Conservation (phyloP, 306 rosid genomes). For the Amphicarpaea edgeworthii region DNA sequence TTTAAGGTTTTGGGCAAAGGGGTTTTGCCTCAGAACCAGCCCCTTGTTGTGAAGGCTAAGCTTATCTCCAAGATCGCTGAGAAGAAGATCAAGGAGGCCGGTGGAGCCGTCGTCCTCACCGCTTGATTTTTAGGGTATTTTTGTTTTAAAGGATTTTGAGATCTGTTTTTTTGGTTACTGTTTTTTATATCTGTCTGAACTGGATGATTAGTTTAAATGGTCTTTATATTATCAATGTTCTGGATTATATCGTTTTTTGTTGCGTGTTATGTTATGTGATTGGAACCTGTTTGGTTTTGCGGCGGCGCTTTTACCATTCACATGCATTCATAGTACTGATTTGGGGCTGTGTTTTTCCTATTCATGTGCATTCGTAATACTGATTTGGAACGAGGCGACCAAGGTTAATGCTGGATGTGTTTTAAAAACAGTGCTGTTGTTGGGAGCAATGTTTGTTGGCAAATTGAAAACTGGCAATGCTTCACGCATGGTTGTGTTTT, state of each 20-base stretch:
- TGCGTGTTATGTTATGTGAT: not conserved
- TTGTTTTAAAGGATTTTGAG: not conserved
- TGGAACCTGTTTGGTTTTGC: not conserved
- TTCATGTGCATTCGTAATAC: not conserved
- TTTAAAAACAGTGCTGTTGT: too few species aligned
- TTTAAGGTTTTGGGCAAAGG: slow-evolving; percentile 87
- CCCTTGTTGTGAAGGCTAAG: slow-evolving; percentile 76
- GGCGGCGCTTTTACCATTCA: not conserved
- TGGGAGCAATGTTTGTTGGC: too few species aligned
- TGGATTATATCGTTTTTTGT: not conserved
- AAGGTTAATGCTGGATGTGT: too few species aligned
- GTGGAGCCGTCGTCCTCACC: slow-evolving; percentile 80
- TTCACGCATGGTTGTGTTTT: not conserved
- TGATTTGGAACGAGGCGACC: not conserved
- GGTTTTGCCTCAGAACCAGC: slow-evolving; percentile 65
- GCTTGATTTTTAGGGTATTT: slow-evolving; percentile 55
- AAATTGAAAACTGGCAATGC: not conserved
- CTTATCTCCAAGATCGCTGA: slow-evolving; percentile 76
- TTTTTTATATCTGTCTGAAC: slow-evolving; percentile 21
- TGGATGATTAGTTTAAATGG: slow-evolving; percentile 16
- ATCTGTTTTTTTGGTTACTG: not conserved
- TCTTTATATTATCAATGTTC: slow-evolving; percentile 17
- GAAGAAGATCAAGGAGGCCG: slow-evolving; percentile 84
- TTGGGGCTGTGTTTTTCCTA: too few species aligned
- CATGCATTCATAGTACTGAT: too few species aligned